These are phyloP conservation scores for Aspergillus biplanus DNA, from an alignment of 495 filamentous ascomycete genomes.

Conservation along the genomic window DNA sequence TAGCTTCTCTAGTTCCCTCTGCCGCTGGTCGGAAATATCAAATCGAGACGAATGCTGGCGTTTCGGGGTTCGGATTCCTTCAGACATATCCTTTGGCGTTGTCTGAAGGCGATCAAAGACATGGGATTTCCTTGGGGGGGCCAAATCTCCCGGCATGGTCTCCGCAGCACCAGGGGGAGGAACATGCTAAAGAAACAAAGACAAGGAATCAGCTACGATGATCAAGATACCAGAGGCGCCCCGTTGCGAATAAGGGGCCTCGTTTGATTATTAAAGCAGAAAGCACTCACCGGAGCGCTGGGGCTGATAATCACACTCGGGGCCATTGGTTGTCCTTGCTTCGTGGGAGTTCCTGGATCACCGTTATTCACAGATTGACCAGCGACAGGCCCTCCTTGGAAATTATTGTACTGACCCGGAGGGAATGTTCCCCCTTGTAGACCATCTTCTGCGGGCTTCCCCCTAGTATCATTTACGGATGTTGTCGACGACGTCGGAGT, in stretches of 20 bases:
- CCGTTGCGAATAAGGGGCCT: not conserved
- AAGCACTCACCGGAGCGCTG: constrained; percentile 79
- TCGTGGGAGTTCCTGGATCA: constrained; percentile 65
- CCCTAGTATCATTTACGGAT: constrained; percentile 80
- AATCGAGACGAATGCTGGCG: constrained; percentile 97
- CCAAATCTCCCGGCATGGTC: constrained; percentile 97
- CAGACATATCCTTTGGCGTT: constrained; percentile 92
- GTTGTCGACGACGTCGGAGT: constrained; percentile 87
- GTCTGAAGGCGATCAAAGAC: constrained; percentile 91
- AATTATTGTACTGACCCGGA: constrained; percentile 41
- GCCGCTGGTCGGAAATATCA: constrained; percentile 88
- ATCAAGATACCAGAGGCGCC: not conserved
- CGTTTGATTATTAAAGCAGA: not conserved
- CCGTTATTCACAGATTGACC: constrained; percentile 55
- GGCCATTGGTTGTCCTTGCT: constrained; percentile 67
- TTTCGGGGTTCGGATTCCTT: constrained; percentile 93
- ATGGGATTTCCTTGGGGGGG: constrained; percentile 89
- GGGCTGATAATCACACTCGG: constrained; percentile 96
- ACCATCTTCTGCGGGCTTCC: constrained; percentile 73
- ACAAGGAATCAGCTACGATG: constrained; percentile 27
- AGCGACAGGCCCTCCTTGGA: constrained; percentile 35
- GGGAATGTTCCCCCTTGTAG: constrained; percentile 45
- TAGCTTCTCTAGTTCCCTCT: constrained; percentile 94
- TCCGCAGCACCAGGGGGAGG: constrained; percentile 93
- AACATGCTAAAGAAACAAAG: constrained; percentile 66